Evolutionary conservation across 2,329 filamentous ascomycete species (phyloP).

Genomic region (Elsinoe batatas): DNA sequence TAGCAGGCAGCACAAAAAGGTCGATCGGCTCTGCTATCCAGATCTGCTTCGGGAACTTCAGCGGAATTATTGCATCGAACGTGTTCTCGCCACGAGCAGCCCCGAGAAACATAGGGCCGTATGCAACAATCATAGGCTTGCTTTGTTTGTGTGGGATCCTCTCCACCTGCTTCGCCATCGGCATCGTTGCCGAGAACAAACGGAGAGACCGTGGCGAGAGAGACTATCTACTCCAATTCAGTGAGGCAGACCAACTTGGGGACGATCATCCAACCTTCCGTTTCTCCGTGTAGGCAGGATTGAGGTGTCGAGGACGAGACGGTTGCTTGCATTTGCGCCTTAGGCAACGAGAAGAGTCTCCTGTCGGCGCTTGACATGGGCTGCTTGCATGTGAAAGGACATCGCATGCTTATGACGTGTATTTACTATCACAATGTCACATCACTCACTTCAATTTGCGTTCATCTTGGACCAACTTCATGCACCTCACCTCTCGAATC

Average conservation of each 20-base stretch:
- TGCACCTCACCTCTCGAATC: too few relatives aligned
- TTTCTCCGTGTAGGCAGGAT: slow-evolving; percentile 24
- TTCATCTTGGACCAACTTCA: too few relatives aligned
- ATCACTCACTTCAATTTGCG: not conserved
- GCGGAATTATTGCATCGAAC: slow-evolving; percentile 43
- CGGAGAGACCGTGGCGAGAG: slow-evolving; percentile 39
- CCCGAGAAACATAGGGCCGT: too few relatives aligned
- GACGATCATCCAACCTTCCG: slow-evolving; percentile 44
- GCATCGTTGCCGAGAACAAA: slow-evolving; percentile 37
- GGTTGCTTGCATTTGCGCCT: not conserved
- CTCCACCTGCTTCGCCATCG: slow-evolving; percentile 32
- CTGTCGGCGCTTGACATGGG: too few relatives aligned
- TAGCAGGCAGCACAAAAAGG: slow-evolving; percentile 50
- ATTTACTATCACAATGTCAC: not conserved
- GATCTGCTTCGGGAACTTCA: slow-evolving; percentile 43
- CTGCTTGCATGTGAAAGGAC: not conserved
- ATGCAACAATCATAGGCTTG: slow-evolving; percentile 36
- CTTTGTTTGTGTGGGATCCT: slow-evolving; percentile 37
- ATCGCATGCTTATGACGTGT: not conserved
- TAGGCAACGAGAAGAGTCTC: not conserved
- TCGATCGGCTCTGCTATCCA: slow-evolving; percentile 44
- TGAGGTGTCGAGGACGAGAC: not conserved
- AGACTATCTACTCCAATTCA: slow-evolving; percentile 31
- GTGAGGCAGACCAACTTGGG: slow-evolving; percentile 36
- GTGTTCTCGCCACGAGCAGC: slow-evolving; percentile 30